A percentile compares a stretch with the other conserved stretches of the same genome.
Evolutionary conservation across 768 basidiomycete genomes (phyloP).

Genomic region (Lactifluus volemus): DNA sequence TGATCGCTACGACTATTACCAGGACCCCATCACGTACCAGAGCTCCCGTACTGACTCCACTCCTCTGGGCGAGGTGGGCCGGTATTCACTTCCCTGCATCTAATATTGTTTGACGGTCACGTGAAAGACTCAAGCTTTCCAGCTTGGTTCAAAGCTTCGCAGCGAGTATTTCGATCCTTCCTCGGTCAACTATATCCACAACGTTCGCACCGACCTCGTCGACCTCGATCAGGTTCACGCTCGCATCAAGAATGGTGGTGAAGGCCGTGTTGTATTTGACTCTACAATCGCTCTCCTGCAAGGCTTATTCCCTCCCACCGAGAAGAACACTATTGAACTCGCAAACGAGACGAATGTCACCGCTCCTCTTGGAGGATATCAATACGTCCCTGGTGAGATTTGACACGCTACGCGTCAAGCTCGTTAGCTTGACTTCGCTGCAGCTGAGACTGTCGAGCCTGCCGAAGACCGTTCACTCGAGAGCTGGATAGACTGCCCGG

Average conservation of each 20-base stretch:
- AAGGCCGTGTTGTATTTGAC: constrained; percentile 83
- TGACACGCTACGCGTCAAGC: not conserved
- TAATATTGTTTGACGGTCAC: not conserved
- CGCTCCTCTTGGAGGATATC: constrained; percentile 74
- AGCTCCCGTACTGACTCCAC: constrained; percentile 59
- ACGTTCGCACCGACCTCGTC: constrained; percentile 58
- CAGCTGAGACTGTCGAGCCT: constrained; percentile 82
- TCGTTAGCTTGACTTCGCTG: not conserved
- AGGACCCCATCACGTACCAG: constrained; percentile 62
- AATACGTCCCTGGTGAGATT: constrained; percentile 66
- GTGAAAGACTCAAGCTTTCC: constrained; percentile 53
- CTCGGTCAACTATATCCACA: constrained; percentile 62
- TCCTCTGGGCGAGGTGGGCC: constrained; percentile 61
- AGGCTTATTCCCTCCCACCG: constrained; percentile 78
- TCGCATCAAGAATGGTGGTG: constrained; percentile 75
- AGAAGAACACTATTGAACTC: constrained; percentile 60
- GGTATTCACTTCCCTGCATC: not conserved
- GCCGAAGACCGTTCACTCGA: constrained; percentile 76
- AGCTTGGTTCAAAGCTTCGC: constrained; percentile 55
- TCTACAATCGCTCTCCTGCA: constrained; percentile 78
- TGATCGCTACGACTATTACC: constrained; percentile 59
- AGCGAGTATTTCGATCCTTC: constrained; percentile 54
- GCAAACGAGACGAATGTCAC: constrained; percentile 68
- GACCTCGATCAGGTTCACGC: constrained; percentile 67
- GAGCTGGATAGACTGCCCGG: constrained; percentile 62